Evolutionary conservation across 1,284 basidiomycete species (phyloP).

Genomic region (Mrakiaceae sp.): DNA sequence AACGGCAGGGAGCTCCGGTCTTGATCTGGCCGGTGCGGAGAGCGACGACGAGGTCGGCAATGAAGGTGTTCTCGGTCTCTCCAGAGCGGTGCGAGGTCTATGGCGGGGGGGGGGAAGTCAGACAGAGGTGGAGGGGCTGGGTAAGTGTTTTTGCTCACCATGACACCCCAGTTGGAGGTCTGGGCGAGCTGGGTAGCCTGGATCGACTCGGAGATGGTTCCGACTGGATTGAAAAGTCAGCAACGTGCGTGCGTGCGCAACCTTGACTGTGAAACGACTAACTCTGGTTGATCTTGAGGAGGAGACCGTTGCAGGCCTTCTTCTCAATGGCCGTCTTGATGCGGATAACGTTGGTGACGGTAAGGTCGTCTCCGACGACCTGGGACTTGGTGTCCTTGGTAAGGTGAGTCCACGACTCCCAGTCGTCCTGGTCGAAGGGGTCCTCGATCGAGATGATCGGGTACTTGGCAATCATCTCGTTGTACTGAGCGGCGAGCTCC

Average conservation of each 20-base stretch:
- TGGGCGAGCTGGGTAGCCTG: constrained; percentile 78
- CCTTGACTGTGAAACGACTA: neutral
- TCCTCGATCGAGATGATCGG: constrained; percentile 97
- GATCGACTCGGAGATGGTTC: constrained; percentile 95
- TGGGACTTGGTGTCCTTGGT: constrained; percentile 50
- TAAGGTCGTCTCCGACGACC: constrained; percentile 96
- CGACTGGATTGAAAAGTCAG: constrained; percentile 51
- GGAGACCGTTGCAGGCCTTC: constrained; percentile 96
- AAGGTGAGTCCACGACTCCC: constrained; percentile 95
- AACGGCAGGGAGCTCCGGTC: constrained; percentile 90
- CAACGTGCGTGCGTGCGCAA: neutral
- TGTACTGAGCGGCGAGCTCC: constrained; percentile 89
- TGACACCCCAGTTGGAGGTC: constrained; percentile 96
- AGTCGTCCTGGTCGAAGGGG: constrained; percentile 99
- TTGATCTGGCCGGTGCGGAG: constrained; percentile 48
- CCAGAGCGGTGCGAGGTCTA: constrained; percentile 90
- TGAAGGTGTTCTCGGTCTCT: constrained; percentile 92
- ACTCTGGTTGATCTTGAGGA: constrained; percentile 67
- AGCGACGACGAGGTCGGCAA: constrained; percentile 91
- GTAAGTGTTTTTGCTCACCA: constrained; percentile 37
- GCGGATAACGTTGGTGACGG: constrained; percentile 93
- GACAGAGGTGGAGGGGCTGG: too few species aligned
- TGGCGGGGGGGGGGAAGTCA: too few species aligned
- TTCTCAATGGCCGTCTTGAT: constrained; percentile 79
- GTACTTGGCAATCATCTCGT: constrained; percentile 77